Evolutionary conservation across 768 basidiomycete genomes (phyloP).

Genomic region (Phylloporus sp.): DNA sequence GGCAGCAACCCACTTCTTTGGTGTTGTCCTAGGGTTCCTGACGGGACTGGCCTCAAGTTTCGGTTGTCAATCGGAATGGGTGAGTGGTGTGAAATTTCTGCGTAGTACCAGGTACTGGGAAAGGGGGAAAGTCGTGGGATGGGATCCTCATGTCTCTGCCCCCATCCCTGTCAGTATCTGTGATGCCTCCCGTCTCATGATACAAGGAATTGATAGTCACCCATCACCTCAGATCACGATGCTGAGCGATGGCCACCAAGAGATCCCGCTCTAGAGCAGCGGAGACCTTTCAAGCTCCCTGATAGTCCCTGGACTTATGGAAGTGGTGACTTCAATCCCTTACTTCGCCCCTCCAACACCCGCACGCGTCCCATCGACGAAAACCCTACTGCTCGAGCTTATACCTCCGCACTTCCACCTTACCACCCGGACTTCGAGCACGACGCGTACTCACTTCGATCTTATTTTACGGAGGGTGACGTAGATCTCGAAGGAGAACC

Average conservation of each 20-base stretch:
- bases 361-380: conserved; percentile 28
- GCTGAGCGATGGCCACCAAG: conserved; percentile 66
- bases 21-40: conserved; percentile 71
- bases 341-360: conserved; percentile 59
- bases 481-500: conserved; percentile 31
- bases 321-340: conserved; percentile 70
- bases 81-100: conserved; percentile 58
- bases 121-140: conserved; percentile 5
- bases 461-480: conserved; percentile 16
- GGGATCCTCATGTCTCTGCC: background rate
- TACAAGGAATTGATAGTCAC: conserved; percentile 6
- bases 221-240: conserved; percentile 29
- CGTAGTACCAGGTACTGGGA: conserved; percentile 11
- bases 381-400: conserved; percentile 27
- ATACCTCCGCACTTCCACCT: conserved; percentile 54
- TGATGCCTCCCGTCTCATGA: background rate
- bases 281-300: conserved; percentile 45
- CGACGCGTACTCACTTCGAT: conserved; percentile 21
- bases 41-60: conserved; percentile 74
- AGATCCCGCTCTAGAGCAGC: conserved; percentile 44
- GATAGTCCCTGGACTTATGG: conserved; percentile 84
- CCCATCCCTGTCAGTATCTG: conserved; percentile 3
- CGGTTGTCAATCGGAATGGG: conserved; percentile 65
- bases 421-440: conserved; percentile 69
- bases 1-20: conserved; percentile 73